phyloP scores from a whole-genome alignment of 2,329 filamentous ascomycete species.

The Hypomyces rosellus region DNA sequence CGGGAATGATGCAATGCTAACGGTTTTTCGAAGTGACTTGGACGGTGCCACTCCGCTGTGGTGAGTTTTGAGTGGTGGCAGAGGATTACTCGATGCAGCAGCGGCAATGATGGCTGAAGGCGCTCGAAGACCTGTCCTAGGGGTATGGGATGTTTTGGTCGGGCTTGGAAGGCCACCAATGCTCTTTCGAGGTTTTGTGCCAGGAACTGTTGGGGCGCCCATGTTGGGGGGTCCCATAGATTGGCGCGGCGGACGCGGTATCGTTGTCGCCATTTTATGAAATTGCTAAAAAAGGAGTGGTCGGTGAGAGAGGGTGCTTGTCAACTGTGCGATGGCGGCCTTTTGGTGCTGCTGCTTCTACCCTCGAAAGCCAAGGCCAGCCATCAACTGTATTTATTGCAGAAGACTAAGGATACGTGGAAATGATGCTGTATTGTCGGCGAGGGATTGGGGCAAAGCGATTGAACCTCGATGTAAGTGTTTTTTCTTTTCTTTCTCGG shows the following conservation, averaged over 20 bases:
- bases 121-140: conserved; percentile 52
- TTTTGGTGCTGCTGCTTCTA: conserved; percentile 16
- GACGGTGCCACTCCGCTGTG: conserved; percentile 52
- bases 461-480: conserved; percentile 13
- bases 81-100: conserved; percentile 45
- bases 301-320: conserved; percentile 11
- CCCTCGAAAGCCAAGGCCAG: conserved; percentile 19
- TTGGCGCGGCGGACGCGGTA: conserved; percentile 61
- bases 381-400: conserved; percentile 22
- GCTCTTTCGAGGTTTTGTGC: conserved; percentile 66
- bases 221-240: conserved; percentile 65
- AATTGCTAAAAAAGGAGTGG: background rate
- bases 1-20: conserved; percentile 91
- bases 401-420: conserved; percentile 7
- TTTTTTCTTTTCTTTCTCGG: background rate
- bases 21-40: conserved; percentile 73
- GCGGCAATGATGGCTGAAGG: conserved; percentile 51
- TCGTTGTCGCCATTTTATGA: conserved; percentile 40
- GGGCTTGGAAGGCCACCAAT: conserved; percentile 38
- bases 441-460: conserved; percentile 7
- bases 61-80: conserved; percentile 51
- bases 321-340: conserved; percentile 17
- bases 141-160: conserved; percentile 39
- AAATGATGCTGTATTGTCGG: conserved; percentile 1
- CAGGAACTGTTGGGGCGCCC: conserved; percentile 67